Conservation (phyloP, 495 filamentous ascomycete species). For the Sordaria brevicollis region DNA sequence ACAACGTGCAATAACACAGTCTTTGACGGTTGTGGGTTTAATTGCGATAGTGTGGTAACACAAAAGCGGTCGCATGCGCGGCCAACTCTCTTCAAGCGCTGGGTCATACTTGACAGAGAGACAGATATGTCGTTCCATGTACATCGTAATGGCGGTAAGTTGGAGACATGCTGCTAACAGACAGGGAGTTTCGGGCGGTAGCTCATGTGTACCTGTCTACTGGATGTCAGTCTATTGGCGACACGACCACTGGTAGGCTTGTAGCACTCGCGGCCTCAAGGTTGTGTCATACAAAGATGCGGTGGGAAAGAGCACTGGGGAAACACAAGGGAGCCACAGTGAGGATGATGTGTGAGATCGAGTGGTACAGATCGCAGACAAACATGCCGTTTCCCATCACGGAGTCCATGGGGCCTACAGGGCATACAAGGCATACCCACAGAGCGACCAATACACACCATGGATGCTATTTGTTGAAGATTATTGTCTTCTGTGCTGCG, state of each 20-base stretch:
- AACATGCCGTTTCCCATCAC: neutral
- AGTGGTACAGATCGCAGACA: neutral
- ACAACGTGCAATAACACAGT: neutral
- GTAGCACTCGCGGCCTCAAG: neutral
- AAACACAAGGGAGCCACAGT: neutral
- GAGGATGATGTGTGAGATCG: neutral
- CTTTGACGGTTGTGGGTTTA: neutral
- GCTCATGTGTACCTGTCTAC: neutral
- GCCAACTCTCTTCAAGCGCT: neutral
- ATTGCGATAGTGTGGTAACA: neutral
- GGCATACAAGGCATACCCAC: neutral
- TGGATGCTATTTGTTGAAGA: neutral
- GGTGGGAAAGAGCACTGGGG: neutral
- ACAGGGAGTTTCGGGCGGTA: neutral
- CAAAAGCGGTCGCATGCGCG: neutral
- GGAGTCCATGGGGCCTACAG: neutral
- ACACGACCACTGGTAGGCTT: neutral
- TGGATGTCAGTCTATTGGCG: neutral
- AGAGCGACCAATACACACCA: neutral
- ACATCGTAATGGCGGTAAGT: neutral
- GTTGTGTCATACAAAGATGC: neutral
- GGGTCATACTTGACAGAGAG: neutral
- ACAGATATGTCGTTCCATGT: neutral
- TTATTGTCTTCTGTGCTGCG: neutral
- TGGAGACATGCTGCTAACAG: neutral